phyloP scores from a whole-genome alignment of 106 monocot genomes.

The Gastrodia elata region DNA sequence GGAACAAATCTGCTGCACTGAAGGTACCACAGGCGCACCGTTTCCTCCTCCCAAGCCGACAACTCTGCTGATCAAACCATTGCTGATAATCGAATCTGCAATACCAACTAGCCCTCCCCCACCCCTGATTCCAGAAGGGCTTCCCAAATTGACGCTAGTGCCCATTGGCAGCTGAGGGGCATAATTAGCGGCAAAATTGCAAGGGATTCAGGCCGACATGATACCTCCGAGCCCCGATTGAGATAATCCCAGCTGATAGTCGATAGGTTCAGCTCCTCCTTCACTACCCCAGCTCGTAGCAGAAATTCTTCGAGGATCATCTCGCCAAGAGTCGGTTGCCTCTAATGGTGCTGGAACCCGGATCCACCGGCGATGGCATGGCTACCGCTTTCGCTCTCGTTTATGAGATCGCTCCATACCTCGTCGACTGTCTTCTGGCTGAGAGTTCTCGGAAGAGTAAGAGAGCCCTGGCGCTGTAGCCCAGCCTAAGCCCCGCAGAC shows the following conservation, averaged over 20 bases:
- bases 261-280: constrained; percentile 8
- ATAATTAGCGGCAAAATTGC: not conserved
- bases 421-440: constrained; percentile 69
- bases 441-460: constrained; percentile 61
- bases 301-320: constrained; percentile 81
- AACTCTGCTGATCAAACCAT: constrained; percentile 27
- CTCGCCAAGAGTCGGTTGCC: constrained; percentile 60
- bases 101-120: constrained; percentile 25
- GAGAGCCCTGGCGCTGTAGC: constrained; percentile 66
- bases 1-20: constrained; percentile 14
- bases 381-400: constrained; percentile 5
- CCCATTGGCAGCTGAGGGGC: not conserved
- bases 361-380: not conserved
- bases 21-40: constrained; percentile 14
- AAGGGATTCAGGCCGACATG: not conserved
- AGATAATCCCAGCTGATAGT: not conserved
- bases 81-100: constrained; percentile 19
- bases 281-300: constrained; percentile 45
- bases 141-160: not conserved
- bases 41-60: constrained; percentile 29
- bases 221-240: not conserved
- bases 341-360: constrained; percentile 10
- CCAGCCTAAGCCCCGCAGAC: not conserved
- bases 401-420: constrained; percentile 43
- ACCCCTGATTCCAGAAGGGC: constrained; percentile 5